phyloP scores from a whole-genome alignment of 148 eudicot genomes.

The Chenopodium album region DNA sequence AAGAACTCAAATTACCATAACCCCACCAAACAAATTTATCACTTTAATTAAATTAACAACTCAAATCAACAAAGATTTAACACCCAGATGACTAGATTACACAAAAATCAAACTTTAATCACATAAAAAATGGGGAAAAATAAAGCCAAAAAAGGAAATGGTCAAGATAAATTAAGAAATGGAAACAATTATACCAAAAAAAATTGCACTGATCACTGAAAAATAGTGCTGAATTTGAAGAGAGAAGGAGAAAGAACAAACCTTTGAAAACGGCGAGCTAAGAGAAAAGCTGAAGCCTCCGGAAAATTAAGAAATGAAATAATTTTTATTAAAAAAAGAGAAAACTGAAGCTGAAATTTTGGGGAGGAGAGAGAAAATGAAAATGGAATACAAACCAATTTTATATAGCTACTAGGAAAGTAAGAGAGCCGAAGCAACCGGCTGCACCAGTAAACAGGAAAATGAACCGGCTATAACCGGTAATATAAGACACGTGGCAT shows the following conservation, averaged over 20 bases:
- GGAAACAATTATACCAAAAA: neutral
- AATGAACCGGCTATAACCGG: conserved; percentile 39
- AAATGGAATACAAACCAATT: neutral
- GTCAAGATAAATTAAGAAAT: neutral
- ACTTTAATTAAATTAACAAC: neutral
- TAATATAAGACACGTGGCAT: conserved; percentile 36
- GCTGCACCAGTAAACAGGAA: conserved; percentile 39
- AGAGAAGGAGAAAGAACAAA: conserved; percentile 16
- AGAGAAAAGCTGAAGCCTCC: conserved; percentile 18
- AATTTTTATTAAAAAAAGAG: neutral
- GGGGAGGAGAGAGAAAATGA: conserved; percentile 19
- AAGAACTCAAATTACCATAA: conserved; percentile 21
- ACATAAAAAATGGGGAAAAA: neutral
- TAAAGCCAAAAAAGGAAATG: neutral
- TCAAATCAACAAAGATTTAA: conserved; percentile 21
- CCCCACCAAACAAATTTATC: conserved; percentile 13
- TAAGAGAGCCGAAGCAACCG: conserved; percentile 34
- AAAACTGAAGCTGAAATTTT: neutral
- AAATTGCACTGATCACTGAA: conserved; percentile 23
- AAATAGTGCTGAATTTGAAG: conserved; percentile 5
- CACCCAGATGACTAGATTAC: neutral
- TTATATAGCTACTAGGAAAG: conserved; percentile 43
- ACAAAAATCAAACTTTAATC: conserved; percentile 3
- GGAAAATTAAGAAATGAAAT: neutral
- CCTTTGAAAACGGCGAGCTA: conserved; percentile 32